Evolutionary conservation across 139 green algal species (phyloP).

Genomic region (Chlorella vulgaris): DNA sequence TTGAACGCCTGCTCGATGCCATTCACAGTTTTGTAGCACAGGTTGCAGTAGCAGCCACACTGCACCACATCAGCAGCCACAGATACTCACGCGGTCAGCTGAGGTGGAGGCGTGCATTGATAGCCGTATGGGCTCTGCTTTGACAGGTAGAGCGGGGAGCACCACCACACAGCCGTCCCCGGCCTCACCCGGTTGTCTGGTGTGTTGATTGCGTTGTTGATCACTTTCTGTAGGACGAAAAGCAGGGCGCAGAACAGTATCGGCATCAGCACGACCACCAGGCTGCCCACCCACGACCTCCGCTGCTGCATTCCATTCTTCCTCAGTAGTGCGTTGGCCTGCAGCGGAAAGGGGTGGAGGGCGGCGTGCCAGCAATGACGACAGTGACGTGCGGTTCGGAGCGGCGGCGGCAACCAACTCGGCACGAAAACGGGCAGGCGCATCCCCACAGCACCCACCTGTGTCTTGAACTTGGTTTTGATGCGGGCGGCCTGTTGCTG

Average conservation of each 20-base stretch:
- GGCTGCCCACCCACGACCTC: constrained; percentile 66
- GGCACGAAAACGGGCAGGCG: too few relatives aligned
- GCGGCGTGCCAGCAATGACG: too few relatives aligned
- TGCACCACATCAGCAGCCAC: constrained; percentile 15
- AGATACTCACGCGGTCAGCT: neutral
- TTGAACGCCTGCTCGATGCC: constrained; percentile 1
- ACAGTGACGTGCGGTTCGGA: too few relatives aligned
- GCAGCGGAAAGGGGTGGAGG: neutral
- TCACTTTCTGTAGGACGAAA: constrained; percentile 57
- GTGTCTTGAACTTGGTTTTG: neutral
- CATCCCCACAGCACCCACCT: neutral
- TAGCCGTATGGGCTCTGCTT: too few relatives aligned
- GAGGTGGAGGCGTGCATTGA: neutral
- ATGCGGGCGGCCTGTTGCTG: neutral
- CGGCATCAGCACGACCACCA: constrained; percentile 66
- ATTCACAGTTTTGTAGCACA: constrained; percentile 52
- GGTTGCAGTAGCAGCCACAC: constrained; percentile 72
- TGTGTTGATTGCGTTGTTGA: constrained; percentile 56
- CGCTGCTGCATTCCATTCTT: constrained; percentile 74
- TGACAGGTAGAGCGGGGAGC: neutral
- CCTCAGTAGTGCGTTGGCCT: constrained; percentile 30
- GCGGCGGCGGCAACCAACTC: too few relatives aligned
- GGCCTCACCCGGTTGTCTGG: constrained; percentile 53
- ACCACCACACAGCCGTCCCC: neutral
- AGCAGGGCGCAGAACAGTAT: constrained; percentile 80